Evolutionary conservation across 352 stramenopile species (phyloP).

Genomic region (Pythium chondricola): DNA sequence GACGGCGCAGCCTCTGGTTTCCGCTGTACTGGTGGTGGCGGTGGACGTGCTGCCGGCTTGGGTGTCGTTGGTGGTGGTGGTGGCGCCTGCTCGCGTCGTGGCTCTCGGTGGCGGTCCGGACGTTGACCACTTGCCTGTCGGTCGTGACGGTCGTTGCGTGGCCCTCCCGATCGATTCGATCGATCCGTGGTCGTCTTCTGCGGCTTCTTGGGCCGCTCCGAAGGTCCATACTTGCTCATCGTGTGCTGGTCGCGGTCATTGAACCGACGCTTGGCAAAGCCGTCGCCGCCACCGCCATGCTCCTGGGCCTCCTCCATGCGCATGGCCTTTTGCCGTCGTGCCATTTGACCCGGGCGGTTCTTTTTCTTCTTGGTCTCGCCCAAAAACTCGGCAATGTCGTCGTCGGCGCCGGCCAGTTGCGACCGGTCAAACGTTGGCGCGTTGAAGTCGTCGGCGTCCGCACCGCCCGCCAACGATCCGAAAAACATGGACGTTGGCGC

Average conservation of each 20-base stretch:
- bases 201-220: slow-evolving; percentile 69
- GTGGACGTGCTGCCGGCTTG: not conserved
- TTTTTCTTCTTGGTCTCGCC: slow-evolving; percentile 85
- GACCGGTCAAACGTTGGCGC: slow-evolving; percentile 16
- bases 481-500: slow-evolving; percentile 68
- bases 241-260: slow-evolving; percentile 4
- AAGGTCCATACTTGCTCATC: slow-evolving; percentile 60
- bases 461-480: slow-evolving; percentile 56
- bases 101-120: slow-evolving; percentile 4
- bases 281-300: slow-evolving; percentile 34
- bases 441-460: slow-evolving; percentile 22
- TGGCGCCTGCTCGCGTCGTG: too few species aligned
- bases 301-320: slow-evolving; percentile 55
- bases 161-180: not conserved
- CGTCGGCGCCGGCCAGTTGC: slow-evolving; percentile 44
- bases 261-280: slow-evolving; percentile 35
- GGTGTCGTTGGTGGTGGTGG: not conserved
- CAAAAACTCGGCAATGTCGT: slow-evolving; percentile 81
- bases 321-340: slow-evolving; percentile 76
- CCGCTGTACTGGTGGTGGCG: slow-evolving; percentile 5
- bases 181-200: slow-evolving; percentile 20
- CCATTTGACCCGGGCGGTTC: slow-evolving; percentile 71
- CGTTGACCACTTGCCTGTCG: not conserved
- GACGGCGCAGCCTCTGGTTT: slow-evolving; percentile 24
- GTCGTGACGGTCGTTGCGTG: not conserved